Evolutionary conservation across 1,139 yeast genomes (phyloP).

Genomic region (Yamadazyma triangularis): DNA sequence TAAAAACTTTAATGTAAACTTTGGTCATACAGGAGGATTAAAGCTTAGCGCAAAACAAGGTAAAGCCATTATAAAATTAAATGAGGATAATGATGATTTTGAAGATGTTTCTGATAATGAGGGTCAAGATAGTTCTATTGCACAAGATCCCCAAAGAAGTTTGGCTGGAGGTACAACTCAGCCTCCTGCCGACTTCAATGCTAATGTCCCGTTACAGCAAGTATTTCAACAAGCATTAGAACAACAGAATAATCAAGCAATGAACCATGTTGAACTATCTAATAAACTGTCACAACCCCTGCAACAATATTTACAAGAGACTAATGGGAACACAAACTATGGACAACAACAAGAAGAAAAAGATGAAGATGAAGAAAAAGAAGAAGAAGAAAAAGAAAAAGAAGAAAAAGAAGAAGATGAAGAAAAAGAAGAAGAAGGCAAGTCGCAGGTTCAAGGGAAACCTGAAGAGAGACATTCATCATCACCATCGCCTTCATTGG

Average conservation of each 20-base stretch:
- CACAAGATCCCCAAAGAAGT: neutral
- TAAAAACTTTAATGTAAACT: constrained; percentile 21
- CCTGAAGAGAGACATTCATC: no score
- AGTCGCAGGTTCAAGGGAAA: no score
- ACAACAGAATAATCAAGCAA: constrained; percentile 1
- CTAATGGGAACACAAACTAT: no score
- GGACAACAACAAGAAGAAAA: no score
- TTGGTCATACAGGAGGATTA: constrained; percentile 20
- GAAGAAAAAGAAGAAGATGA: no score
- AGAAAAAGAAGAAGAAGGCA: no score
- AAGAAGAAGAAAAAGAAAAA: no score
- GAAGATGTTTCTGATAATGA: constrained; percentile 23
- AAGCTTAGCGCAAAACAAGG: constrained; percentile 39
- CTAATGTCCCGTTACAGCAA: constrained; percentile 10
- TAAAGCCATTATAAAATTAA: constrained; percentile 36
- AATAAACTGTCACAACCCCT: no score
- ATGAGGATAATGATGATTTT: constrained; percentile 31
- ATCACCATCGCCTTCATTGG: no score
- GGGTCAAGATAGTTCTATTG: constrained; percentile 1
- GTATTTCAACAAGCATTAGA: constrained; percentile 14
- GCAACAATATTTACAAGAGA: no score
- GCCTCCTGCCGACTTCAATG: neutral
- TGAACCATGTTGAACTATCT: no score
- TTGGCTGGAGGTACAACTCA: neutral
- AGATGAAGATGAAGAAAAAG: no score